Base-by-base conservation (phyloP, 257 asterid species). In the Jacaranda copaia region DNA sequence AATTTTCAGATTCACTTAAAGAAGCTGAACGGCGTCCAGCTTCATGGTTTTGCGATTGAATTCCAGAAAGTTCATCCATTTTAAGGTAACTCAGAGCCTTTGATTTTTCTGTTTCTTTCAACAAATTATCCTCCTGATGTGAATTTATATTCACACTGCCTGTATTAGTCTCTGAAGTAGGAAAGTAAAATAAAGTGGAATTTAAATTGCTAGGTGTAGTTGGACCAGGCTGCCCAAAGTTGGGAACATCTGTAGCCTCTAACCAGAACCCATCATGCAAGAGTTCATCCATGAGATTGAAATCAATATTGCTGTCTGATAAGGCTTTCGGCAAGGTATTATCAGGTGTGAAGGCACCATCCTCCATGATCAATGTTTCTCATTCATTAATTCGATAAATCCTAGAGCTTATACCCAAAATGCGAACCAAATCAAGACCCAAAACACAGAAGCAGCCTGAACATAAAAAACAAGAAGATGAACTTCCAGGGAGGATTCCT, bases 191-290 rank as follows among this genome's bases (percentile, higher is more conserved):
- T 38, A 83, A 66, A 40, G 80, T 25, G 78, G 83, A 66, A 75
- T 74, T 78, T 53, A 78, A 75, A 77, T 56, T 8, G 35, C n/a
- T 15, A 0, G 69, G 35, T 36, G 74, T 58, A 55, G 82, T 74
- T 4, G 86, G 71, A 70, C 18, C 36, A 55, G 88, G 84, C 77
- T 80, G 86, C 74, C 74, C 72, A 68, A 86, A 78, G 70, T 72
- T 85, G 81, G 92, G 83, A 39, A 73, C 84, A 60, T 84, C 68
- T 4, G 89, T 76, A 48, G 94, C 77, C 61, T 90, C 92, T 87
- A 90, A 80, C 93, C 92, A 87, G 88, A 87, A 90, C 11, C 92
- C 96, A 42, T 88, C 96, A 49, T 60, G 76, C 70, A 90, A 82
- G 89, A 88, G 87, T 70, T 90, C 89, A 77, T 77, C 85, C 76